phyloP scores from a whole-genome alignment of 1,139 yeast species.

The Hyphopichia buzzinii region DNA sequence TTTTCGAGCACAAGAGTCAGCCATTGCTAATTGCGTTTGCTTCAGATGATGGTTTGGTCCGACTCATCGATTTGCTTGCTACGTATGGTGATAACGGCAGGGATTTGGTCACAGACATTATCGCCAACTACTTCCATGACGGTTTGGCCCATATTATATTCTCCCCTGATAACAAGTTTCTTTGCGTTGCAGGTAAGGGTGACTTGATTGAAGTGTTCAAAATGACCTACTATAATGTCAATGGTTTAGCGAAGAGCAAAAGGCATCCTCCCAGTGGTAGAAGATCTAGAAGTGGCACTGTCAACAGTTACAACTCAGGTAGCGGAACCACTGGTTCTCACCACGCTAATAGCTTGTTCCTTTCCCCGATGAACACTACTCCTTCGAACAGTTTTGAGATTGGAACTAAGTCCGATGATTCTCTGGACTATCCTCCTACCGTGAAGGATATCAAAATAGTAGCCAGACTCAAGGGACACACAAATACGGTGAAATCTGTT shows the following conservation, averaged over 20 bases:
- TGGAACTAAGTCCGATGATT: slow-evolving; percentile 5
- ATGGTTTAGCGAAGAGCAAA: slow-evolving; percentile 23
- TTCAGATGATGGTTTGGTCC: slow-evolving; percentile 64
- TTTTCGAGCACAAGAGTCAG: slow-evolving; percentile 4
- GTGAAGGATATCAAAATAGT: slow-evolving; percentile 43
- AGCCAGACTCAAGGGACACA: slow-evolving; percentile 61
- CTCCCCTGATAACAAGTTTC: slow-evolving; percentile 64
- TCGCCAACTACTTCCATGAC: slow-evolving; percentile 65
- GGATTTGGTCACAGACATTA: slow-evolving; percentile 47
- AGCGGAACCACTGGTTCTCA: slow-evolving; percentile 7
- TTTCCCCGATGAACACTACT: slow-evolving; percentile 20
- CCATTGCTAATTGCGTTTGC: slow-evolving; percentile 58
- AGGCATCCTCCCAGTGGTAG: slow-evolving; percentile 13
- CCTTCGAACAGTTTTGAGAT: slow-evolving; percentile 25
- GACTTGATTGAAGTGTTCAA: slow-evolving; percentile 58
- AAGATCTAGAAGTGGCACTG: slow-evolving; percentile 40
- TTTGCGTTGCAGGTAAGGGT: slow-evolving; percentile 57
- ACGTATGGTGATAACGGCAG: slow-evolving; percentile 23
- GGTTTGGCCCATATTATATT: slow-evolving; percentile 59
- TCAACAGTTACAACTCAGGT: slow-evolving; percentile 27
- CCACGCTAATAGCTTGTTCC: slow-evolving; percentile 12
- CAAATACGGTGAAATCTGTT: slow-evolving; percentile 59
- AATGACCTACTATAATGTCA: slow-evolving; percentile 40
- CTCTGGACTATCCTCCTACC: slow-evolving; percentile 29
- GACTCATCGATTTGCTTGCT: slow-evolving; percentile 50